Percentiles rank a stretch among this genome's conserved stretches.
Conservation (phyloP, 345 rosid species). For the Hirschfeldia incana region DNA sequence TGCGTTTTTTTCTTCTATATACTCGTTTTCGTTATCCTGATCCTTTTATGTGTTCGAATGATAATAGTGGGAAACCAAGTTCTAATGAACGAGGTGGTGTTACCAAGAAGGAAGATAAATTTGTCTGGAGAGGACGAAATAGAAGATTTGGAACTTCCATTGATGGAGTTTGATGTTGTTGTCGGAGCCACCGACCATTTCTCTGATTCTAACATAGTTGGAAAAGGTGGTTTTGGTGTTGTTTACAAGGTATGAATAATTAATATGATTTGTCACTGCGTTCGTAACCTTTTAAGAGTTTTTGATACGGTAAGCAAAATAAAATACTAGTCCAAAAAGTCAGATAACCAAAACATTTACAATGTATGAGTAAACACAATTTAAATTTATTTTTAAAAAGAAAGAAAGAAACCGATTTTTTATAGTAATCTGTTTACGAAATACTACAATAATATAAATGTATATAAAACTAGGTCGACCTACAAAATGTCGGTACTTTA, state of each 20-base stretch:
- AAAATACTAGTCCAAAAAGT: no score
- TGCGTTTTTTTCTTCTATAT: no score
- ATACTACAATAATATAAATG: not conserved
- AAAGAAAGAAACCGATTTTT: not conserved
- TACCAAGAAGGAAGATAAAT: no score
- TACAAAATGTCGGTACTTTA: not conserved
- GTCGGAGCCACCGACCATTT: not conserved
- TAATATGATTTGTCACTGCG: no score
- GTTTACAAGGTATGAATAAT: not conserved
- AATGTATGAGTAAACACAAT: no score
- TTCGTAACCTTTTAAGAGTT: no score
- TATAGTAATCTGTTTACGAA: not conserved
- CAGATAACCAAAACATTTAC: no score
- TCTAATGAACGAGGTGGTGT: not conserved
- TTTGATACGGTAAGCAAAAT: no score
- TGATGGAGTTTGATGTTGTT: not conserved
- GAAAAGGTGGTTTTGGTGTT: not conserved
- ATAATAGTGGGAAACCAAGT: not conserved
- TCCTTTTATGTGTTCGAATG: not conserved
- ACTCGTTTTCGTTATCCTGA: not conserved
- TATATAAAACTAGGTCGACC: not conserved
- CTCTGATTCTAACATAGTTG: not conserved
- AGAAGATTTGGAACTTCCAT: not conserved
- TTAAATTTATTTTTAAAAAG: no score
- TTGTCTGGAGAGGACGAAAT: not conserved